phyloP scores from a whole-genome alignment of 257 asterid genomes.

The Solanum stenotomum region DNA sequence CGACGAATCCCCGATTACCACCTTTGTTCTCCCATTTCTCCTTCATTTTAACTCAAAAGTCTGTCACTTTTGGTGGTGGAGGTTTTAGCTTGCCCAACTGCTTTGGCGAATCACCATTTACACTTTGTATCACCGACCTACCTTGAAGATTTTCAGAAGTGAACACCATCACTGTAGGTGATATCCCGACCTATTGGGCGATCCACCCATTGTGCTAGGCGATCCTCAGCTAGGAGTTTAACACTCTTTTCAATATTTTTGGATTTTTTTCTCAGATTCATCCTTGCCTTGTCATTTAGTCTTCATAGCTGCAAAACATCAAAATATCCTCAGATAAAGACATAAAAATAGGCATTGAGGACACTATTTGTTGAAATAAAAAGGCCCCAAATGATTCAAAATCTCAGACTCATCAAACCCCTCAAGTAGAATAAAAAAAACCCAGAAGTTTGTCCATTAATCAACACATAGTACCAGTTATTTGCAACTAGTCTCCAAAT shows the following conservation, averaged over 20 bases:
- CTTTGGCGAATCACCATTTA: background rate
- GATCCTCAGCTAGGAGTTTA: background rate
- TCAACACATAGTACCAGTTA: background rate
- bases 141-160: background rate
- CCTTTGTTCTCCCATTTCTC: too few species aligned
- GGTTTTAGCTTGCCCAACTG: background rate
- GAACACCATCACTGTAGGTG: background rate
- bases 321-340: background rate
- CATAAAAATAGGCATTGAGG: background rate
- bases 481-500: background rate
- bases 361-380: too few species aligned
- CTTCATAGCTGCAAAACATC: background rate
- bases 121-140: background rate
- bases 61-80: background rate
- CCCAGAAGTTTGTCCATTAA: background rate
- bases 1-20: too few species aligned
- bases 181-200: background rate
- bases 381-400: background rate
- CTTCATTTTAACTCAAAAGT: too few species aligned
- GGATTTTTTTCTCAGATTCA: background rate
- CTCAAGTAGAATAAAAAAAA: background rate
- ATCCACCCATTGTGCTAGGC: background rate
- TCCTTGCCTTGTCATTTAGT: background rate
- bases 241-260: background rate
- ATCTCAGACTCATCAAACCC: background rate